Percentiles rank a stretch among this genome's conserved stretches.
Evolutionary conservation across 306 rosid species (phyloP).

Genomic region (Prunus padus): DNA sequence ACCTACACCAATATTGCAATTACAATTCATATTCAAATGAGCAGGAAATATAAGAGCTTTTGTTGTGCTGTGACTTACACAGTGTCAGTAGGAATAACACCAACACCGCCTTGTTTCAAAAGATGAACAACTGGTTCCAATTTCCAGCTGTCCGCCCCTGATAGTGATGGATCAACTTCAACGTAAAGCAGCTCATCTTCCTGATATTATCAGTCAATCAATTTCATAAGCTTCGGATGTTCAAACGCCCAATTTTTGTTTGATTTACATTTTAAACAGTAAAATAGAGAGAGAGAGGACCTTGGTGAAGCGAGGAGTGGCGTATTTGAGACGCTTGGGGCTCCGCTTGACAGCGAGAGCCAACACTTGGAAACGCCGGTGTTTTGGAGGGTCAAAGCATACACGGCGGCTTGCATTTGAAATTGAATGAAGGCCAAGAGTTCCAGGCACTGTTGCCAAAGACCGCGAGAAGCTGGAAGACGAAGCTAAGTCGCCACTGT

Average conservation of each 20-base stretch:
- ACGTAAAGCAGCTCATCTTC: conserved; percentile 70
- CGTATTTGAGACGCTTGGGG: conserved; percentile 95
- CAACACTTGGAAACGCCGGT: conserved; percentile 29
- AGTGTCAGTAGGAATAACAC: conserved; percentile 92
- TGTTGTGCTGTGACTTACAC: conserved; percentile 33
- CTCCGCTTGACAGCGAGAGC: conserved; percentile 70
- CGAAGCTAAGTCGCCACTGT: conserved; percentile 21
- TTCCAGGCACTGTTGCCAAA: background rate
- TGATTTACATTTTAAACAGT: background rate
- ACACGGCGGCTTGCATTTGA: conserved; percentile 24
- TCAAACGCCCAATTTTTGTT: background rate
- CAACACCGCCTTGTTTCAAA: conserved; percentile 84
- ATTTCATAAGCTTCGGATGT: background rate
- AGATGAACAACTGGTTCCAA: conserved; percentile 64
- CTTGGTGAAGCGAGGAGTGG: conserved; percentile 74
- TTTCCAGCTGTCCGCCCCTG: conserved; percentile 74
- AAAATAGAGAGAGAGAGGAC: conserved; percentile 24
- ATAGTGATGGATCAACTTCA: conserved; percentile 57
- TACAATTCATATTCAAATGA: no score
- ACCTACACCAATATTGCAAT: conserved; percentile 38
- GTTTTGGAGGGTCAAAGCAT: conserved; percentile 18
- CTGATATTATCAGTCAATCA: conserved; percentile 30
- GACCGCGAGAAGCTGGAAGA: conserved; percentile 36
- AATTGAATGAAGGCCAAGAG: background rate
- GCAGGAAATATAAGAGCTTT: no score